A percentile compares a stretch with the other conserved stretches of the same genome.
Conservation (phyloP, 192 early-diverging fungal genomes). For the Umbelopsis sp. region DNA sequence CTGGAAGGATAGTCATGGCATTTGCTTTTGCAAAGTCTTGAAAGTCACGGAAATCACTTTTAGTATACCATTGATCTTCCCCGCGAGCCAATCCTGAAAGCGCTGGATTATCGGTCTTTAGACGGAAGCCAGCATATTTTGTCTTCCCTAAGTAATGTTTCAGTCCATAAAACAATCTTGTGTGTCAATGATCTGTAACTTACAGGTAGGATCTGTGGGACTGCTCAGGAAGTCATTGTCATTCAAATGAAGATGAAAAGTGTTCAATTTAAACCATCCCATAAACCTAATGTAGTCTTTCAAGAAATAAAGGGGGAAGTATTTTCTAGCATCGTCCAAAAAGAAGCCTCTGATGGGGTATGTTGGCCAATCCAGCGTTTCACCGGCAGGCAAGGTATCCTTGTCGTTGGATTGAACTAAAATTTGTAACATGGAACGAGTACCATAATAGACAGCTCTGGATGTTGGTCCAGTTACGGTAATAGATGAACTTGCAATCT, state of each 20-base stretch:
- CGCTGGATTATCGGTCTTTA: conserved; percentile 44
- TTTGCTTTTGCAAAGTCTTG: conserved; percentile 49
- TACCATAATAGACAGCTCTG: conserved; percentile 49
- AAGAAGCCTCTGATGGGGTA: conserved; percentile 48
- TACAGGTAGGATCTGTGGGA: conserved; percentile 9
- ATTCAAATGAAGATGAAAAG: conserved; percentile 48
- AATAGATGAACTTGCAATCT: background rate
- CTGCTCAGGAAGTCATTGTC: conserved; percentile 44
- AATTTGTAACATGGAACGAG: conserved; percentile 49
- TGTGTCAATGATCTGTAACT: background rate
- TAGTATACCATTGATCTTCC: conserved; percentile 42
- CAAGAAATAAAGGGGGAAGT: conserved; percentile 45
- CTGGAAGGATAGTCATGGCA: conserved; percentile 47
- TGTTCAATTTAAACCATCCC: conserved; percentile 55
- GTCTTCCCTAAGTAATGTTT: conserved; percentile 26
- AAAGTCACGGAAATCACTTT: conserved; percentile 46
- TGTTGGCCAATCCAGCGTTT: conserved; percentile 48
- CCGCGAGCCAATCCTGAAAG: conserved; percentile 45
- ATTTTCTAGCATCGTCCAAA: conserved; percentile 51
- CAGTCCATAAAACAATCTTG: background rate
- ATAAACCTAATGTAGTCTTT: conserved; percentile 45
- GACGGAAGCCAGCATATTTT: conserved; percentile 48
- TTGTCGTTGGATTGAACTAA: conserved; percentile 45
- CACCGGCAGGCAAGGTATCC: conserved; percentile 39
- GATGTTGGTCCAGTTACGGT: conserved; percentile 28